Evolutionary conservation across 2,329 filamentous ascomycete species (phyloP).

Genomic region (Colletotrichum melonis): DNA sequence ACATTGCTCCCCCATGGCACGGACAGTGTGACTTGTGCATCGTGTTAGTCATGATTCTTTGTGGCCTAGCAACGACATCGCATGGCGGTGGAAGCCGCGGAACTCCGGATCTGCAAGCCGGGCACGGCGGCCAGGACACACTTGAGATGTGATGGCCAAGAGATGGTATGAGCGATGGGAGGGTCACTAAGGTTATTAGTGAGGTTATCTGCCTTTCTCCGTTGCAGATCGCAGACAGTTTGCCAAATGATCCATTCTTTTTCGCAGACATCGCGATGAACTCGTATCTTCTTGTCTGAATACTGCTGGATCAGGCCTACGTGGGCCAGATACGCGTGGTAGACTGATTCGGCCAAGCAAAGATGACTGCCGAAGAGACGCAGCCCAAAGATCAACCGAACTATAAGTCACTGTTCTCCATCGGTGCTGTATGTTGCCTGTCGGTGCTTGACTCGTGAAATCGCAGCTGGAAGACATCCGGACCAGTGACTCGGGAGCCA

Average conservation of each 20-base stretch:
- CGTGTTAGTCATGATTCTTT: background rate
- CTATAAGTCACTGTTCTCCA: background rate
- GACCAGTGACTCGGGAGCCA: slow-evolving; percentile 17
- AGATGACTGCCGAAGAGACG: background rate
- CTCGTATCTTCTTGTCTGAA: background rate
- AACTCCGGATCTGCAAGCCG: slow-evolving; percentile 24
- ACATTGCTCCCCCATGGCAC: background rate
- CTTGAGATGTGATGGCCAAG: slow-evolving; percentile 19
- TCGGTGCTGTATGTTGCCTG: background rate
- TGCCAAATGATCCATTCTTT: background rate
- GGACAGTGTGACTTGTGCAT: background rate
- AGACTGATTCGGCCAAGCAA: background rate
- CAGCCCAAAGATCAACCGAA: background rate
- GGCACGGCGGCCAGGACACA: slow-evolving; percentile 1
- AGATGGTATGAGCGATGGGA: background rate
- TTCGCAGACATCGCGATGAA: background rate
- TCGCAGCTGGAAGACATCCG: slow-evolving; percentile 10
- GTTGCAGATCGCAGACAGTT: background rate
- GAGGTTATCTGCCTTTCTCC: background rate
- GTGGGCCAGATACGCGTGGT: background rate
- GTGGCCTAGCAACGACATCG: slow-evolving; percentile 1
- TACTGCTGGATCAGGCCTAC: background rate
- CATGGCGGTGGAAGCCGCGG: slow-evolving; percentile 1
- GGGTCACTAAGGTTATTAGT: background rate
- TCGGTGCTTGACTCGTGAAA: slow-evolving; percentile 23